Conservation (phyloP, 495 filamentous ascomycete genomes). For the Xylaria cubensis region DNA sequence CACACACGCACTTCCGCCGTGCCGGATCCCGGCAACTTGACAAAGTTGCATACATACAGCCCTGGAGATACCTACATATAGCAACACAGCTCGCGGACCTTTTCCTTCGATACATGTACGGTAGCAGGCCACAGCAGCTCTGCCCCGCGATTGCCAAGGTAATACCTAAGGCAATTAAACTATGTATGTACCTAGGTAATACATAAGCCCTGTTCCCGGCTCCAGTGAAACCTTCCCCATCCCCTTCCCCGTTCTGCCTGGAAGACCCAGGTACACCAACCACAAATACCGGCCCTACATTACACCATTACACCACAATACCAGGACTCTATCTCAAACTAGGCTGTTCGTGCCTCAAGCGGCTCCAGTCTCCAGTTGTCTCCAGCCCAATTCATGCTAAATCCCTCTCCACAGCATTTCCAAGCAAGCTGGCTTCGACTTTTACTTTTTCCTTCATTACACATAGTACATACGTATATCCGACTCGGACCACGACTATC, state of each 20-base stretch:
- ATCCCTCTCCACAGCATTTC: neutral
- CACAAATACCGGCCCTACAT: neutral
- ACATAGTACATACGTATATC: neutral
- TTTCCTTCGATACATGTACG: neutral
- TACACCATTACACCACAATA: neutral
- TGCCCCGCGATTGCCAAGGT: slow-evolving; percentile 8
- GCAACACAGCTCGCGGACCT: neutral
- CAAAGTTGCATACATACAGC: neutral
- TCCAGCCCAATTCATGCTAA: slow-evolving; percentile 10
- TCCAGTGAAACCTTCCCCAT: slow-evolving; percentile 11
- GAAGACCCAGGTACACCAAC: neutral
- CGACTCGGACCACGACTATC: neutral
- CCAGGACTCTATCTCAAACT: neutral
- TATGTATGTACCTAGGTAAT: neutral
- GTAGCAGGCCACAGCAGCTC: neutral
- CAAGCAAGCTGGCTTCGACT: neutral
- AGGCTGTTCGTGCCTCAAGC: neutral
- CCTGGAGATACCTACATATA: no score
- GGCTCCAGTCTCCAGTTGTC: neutral
- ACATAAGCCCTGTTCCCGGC: neutral
- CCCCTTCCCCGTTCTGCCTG: neutral
- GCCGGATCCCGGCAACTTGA: neutral
- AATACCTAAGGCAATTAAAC: neutral
- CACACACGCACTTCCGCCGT: neutral
- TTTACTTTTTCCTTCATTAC: neutral